These are phyloP conservation scores for Amylocystis lapponica DNA, from an alignment of 768 basidiomycete species.

Conservation along the genomic window DNA sequence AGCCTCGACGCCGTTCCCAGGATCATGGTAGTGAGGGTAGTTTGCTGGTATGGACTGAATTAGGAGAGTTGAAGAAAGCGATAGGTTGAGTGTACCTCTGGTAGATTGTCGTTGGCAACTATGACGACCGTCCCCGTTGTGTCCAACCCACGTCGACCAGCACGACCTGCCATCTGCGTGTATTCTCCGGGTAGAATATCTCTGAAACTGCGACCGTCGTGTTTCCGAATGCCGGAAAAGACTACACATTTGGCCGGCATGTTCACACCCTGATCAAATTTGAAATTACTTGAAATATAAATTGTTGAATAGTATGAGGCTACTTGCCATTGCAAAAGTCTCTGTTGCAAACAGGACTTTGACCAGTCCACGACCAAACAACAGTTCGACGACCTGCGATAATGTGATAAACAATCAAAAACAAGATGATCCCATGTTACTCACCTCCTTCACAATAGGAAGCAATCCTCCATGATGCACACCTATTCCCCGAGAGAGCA, in stretches of 20 bases:
- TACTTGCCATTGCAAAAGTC: constrained; percentile 95
- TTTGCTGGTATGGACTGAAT: constrained; percentile 46
- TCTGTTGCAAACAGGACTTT: constrained; percentile 98
- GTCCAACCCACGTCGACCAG: constrained; percentile 93
- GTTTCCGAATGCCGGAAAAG: constrained; percentile 91
- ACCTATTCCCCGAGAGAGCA: constrained; percentile 90
- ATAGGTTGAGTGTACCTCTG: constrained; percentile 56
- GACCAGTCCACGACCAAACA: constrained; percentile 93
- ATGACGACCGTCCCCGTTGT: constrained; percentile 95
- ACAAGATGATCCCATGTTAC: constrained; percentile 6
- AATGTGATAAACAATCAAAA: background rate
- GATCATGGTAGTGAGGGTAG: constrained; percentile 80
- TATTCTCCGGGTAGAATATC: constrained; percentile 90
- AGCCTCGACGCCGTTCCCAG: constrained; percentile 90
- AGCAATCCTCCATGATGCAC: constrained; percentile 96
- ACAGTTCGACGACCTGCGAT: constrained; percentile 82
- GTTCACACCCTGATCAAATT: constrained; percentile 76
- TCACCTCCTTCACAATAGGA: constrained; percentile 94
- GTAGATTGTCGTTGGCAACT: constrained; percentile 73
- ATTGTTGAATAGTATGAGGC: background rate
- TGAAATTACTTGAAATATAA: background rate
- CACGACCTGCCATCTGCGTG: constrained; percentile 98
- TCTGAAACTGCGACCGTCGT: constrained; percentile 90
- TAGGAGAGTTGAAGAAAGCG: background rate
- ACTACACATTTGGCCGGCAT: constrained; percentile 99